Evolutionary conservation across 306 rosid genomes (phyloP).

Genomic region (Cicer chorassanicum): DNA sequence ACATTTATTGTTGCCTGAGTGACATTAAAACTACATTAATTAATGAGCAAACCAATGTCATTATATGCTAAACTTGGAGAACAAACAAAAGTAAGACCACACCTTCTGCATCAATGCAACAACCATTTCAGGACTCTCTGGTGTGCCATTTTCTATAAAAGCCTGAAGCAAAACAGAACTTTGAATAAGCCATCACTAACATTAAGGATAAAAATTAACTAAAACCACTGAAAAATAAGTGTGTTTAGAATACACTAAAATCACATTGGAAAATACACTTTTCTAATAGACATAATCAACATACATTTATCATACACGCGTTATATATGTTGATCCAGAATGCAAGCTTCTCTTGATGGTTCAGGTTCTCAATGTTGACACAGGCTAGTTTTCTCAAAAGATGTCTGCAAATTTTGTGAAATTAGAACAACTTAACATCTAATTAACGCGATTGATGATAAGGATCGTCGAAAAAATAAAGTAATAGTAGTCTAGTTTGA

Average conservation of each 20-base stretch:
- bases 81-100: constrained; percentile 17
- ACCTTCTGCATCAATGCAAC: constrained; percentile 82
- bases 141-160: constrained; percentile 78
- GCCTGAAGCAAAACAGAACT: constrained; percentile 62
- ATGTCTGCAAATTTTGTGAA: constrained; percentile 56
- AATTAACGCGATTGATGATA: background rate
- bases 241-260: too few species aligned
- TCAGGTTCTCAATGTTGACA: constrained; percentile 67
- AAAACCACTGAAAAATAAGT: background rate
- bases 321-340: constrained; percentile 97
- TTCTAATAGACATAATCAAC: constrained; percentile 24
- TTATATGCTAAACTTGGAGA: background rate
- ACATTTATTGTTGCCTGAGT: constrained; percentile 85
- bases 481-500: constrained; percentile 9
- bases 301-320: constrained; percentile 93
- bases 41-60: constrained; percentile 36
- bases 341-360: constrained; percentile 92
- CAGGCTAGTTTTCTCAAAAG: constrained; percentile 77
- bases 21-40: constrained; percentile 41
- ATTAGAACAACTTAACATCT: constrained; percentile 28
- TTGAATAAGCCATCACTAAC: constrained; percentile 17
- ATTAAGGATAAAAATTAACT: constrained; percentile 19
- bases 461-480: constrained; percentile 12
- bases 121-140: constrained; percentile 79
- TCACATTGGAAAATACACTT: too few species aligned